Percentiles rank a stretch among this genome's conserved stretches.
These are phyloP conservation scores for Ampelocalamus luodianensis DNA, from an alignment of 176 grass and related monocot species.

Conservation along the genomic window DNA sequence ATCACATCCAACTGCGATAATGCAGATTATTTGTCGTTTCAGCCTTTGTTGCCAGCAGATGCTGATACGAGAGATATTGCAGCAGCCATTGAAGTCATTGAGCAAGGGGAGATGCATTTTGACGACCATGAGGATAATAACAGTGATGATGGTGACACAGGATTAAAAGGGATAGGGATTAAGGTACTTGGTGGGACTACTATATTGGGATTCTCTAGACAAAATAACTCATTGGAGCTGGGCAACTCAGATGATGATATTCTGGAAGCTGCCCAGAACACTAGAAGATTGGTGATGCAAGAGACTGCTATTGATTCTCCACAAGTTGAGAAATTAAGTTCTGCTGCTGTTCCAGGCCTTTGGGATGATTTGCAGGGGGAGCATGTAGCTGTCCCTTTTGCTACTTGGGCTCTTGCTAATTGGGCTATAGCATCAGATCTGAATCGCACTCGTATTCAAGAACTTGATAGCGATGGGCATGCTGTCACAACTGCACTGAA, in stretches of 20 bases:
- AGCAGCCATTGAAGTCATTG: constrained; percentile 85
- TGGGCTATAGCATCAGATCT: constrained; percentile 89
- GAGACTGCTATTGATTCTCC: constrained; percentile 44
- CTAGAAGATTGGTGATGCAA: constrained; percentile 24
- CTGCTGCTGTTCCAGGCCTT: constrained; percentile 68
- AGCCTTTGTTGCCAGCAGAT: constrained; percentile 69
- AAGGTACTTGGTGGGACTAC: constrained; percentile 97
- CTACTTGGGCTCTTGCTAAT: constrained; percentile 95
- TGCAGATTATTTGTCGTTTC: constrained; percentile 64
- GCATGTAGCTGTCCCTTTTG: constrained; percentile 98
- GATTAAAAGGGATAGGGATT: constrained; percentile 88
- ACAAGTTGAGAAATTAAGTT: constrained; percentile 48
- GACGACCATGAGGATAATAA: constrained; percentile 61
- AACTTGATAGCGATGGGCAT: constrained; percentile 84
- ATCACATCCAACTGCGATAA: constrained; percentile 91
- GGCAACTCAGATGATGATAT: constrained; percentile 41
- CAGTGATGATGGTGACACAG: constrained; percentile 61
- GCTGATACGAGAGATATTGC: constrained; percentile 87
- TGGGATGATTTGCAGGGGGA: constrained; percentile 99
- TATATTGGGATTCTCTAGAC: constrained; percentile 79
- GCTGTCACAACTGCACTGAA: constrained; percentile 77
- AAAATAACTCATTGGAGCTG: constrained; percentile 46
- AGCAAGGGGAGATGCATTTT: constrained; percentile 89
- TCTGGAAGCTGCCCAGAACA: constrained; percentile 29
- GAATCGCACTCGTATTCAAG: constrained; percentile 86